Evolutionary conservation across 371 early-diverging fungal genomes (phyloP).

Genomic region (Lichtheimia hyalospora): DNA sequence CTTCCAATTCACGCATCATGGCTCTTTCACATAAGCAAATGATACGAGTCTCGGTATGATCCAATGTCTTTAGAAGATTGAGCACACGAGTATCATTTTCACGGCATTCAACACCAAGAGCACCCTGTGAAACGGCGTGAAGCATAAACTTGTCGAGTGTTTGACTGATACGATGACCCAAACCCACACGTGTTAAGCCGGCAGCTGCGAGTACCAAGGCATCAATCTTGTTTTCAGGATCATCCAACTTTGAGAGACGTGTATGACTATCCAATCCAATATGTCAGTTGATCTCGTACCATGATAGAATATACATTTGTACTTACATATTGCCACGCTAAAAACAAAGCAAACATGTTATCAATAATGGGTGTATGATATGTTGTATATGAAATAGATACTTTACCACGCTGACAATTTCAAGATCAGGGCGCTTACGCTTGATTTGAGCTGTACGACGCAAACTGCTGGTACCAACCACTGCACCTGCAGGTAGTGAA

Average conservation of each 20-base stretch:
- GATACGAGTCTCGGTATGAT: constrained; percentile 68
- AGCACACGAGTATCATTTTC: constrained; percentile 57
- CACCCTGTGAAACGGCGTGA: constrained; percentile 96
- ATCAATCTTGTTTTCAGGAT: constrained; percentile 65
- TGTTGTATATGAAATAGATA: not conserved
- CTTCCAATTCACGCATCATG: constrained; percentile 89
- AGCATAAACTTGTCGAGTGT: constrained; percentile 67
- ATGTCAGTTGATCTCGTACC: not conserved
- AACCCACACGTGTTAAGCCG: constrained; percentile 76
- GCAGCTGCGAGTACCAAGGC: constrained; percentile 91
- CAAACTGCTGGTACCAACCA: constrained; percentile 91
- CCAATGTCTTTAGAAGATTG: constrained; percentile 56
- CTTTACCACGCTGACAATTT: constrained; percentile 80
- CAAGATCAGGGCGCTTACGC: constrained; percentile 74
- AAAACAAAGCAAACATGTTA: not conserved
- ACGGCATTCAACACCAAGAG: constrained; percentile 87
- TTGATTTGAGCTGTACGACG: constrained; percentile 89
- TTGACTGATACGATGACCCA: constrained; percentile 71
- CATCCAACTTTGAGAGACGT: constrained; percentile 89
- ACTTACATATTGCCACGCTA: constrained; percentile 50
- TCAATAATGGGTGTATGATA: constrained; percentile 7
- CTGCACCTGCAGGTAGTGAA: constrained; percentile 75
- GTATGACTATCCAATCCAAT: constrained; percentile 62
- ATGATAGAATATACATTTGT: not conserved
- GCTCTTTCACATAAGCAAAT: constrained; percentile 85